Base-by-base conservation (phyloP, 345 rosid species). In the Arabidopsis suecica region DNA sequence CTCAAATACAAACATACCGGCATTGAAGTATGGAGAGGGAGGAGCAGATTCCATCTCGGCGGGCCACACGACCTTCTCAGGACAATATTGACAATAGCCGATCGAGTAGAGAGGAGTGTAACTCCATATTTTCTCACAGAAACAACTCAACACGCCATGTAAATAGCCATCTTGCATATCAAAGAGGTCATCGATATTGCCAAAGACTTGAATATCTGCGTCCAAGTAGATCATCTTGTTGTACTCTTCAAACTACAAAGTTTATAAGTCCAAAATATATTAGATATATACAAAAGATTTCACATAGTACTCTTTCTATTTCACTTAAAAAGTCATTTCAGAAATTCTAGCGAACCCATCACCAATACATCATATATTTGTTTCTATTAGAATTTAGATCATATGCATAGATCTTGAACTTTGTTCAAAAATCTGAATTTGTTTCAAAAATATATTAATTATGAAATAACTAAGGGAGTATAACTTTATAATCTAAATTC, bases 131-230 rank as follows among this genome's bases (percentile, higher is more conserved):
- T 81, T 73, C 89, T 89, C 94, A 38, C 93, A 89, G 79, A 80
- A 87, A 76, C 97, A 91, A 68, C 88, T 89, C 85, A 81, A 80
- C 41, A 81, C 93, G 6, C 86, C 93, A 8, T 91, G 84, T 66
- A 91, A 75, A 72, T 82, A 78, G 12, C 95, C 92, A n/a, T 85
- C 90, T 4, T 79, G 57, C 14, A 75, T 10, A 64, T 88, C 92
- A 20, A 91, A 86, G 6, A 91, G 84, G 42, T 90, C 85, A 80
- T 90, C 91, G 14, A 88, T 82, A 72, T 86, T 88, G 5, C 80
- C 93, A n/a, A 36, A 90, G 9, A 90, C 91, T 82, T 88, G 90
- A 42, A 90, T 88, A 55, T 88, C 96, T 1, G 88, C 90, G 45
- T 90, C 96, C 85, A 90, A 58, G 64, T 84, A 88, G 1, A 90